Percentiles rank a stretch among this genome's conserved stretches.
These are phyloP conservation scores for Gelatoporia subvermispora DNA, from an alignment of 768 basidiomycete species.

Conservation along the genomic window DNA sequence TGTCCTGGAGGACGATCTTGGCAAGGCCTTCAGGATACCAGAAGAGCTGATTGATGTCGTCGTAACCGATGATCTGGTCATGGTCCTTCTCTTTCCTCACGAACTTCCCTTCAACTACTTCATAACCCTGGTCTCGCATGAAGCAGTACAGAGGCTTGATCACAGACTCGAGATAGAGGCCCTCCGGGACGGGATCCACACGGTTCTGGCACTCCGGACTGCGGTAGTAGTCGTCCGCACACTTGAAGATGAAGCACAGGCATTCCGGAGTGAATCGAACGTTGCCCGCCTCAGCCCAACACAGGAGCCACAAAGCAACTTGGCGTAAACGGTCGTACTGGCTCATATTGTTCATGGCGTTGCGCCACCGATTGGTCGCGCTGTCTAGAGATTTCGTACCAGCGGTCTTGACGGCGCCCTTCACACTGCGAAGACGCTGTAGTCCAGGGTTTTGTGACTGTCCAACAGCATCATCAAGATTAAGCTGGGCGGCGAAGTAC, in stretches of 20 bases:
- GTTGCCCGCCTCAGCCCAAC: constrained; percentile 98
- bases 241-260: constrained; percentile 99
- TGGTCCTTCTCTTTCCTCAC: constrained; percentile 93
- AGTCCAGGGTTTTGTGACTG: constrained; percentile 91
- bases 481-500: constrained; percentile 99
- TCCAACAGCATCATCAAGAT: constrained; percentile 97
- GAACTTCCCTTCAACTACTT: constrained; percentile 92
- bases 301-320: constrained; percentile 91
- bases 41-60: constrained; percentile 98
- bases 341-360: constrained; percentile 99
- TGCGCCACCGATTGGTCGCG: constrained; percentile 92
- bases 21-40: constrained; percentile 99
- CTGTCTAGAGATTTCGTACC: constrained; percentile 84
- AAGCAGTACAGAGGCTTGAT: constrained; percentile 94
- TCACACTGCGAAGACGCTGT: constrained; percentile 81
- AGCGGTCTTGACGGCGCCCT: constrained; percentile 50
- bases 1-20: constrained; percentile 84
- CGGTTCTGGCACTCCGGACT: constrained; percentile 96
- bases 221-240: constrained; percentile 99
- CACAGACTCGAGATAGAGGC: constrained; percentile 85
- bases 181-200: constrained; percentile 90
- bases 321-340: constrained; percentile 97
- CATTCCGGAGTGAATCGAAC: constrained; percentile 96
- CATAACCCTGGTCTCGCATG: constrained; percentile 96
- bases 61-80: constrained; percentile 95